A percentile compares a stretch with the other conserved stretches of the same genome.
Evolutionary conservation across 1,139 yeast genomes (phyloP).

Genomic region (Yamadazyma diddensiae): DNA sequence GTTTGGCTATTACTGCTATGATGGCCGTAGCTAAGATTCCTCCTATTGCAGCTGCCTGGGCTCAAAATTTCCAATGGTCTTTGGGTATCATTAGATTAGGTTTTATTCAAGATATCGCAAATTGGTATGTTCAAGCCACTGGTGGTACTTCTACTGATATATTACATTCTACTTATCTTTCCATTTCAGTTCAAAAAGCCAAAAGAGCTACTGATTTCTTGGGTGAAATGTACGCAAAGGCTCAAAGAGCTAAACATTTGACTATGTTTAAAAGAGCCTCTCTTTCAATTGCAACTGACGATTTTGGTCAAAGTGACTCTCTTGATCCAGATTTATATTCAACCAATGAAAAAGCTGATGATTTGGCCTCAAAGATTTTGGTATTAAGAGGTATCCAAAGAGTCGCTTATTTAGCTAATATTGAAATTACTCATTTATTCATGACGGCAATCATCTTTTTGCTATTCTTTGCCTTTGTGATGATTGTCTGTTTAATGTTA

Average conservation of each 20-base stretch:
- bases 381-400: slow-evolving; percentile 89
- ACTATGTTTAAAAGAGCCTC: slow-evolving; percentile 30
- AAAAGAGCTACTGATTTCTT: slow-evolving; percentile 26
- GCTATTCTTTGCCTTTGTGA: slow-evolving; percentile 71
- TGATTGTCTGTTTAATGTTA: slow-evolving; percentile 60
- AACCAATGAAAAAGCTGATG: slow-evolving; percentile 62
- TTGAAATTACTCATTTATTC: slow-evolving; percentile 83
- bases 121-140: slow-evolving; percentile 96
- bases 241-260: slow-evolving; percentile 19
- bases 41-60: slow-evolving; percentile 98
- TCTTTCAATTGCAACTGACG: slow-evolving; percentile 34
- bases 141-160: slow-evolving; percentile 86
- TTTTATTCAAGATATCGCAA: slow-evolving; percentile 84
- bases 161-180: slow-evolving; percentile 50
- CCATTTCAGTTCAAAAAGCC: slow-evolving; percentile 77
- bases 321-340: slow-evolving; percentile 60
- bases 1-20: slow-evolving; percentile 90
- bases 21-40: slow-evolving; percentile 93
- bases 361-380: slow-evolving; percentile 60
- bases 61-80: slow-evolving; percentile 96
- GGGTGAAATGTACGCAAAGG: slow-evolving; percentile 15
- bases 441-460: slow-evolving; percentile 85
- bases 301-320: slow-evolving; percentile 46
- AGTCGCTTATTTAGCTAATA: slow-evolving; percentile 78
- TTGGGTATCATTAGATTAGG: slow-evolving; percentile 78